phyloP scores from a whole-genome alignment of 1,284 basidiomycete genomes.

The Trametes polyzona region DNA sequence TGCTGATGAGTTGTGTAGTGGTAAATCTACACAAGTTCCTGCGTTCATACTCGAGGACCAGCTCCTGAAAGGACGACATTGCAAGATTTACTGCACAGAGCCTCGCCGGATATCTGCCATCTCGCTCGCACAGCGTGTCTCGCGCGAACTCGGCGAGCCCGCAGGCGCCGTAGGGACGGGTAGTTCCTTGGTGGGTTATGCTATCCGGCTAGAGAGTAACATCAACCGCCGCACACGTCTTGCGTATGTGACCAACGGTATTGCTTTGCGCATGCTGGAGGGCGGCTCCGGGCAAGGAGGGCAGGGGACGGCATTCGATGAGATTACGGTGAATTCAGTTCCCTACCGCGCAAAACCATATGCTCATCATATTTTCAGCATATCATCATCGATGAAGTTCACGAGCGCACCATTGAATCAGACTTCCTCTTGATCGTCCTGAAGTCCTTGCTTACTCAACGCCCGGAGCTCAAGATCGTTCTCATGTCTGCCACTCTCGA shows the following conservation, averaged over 20 bases:
- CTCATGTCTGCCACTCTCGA: slow-evolving; percentile 99
- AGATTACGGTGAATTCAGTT: slow-evolving; percentile 72
- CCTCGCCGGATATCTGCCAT: slow-evolving; percentile 97
- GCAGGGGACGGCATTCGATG: slow-evolving; percentile 84
- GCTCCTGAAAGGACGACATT: slow-evolving; percentile 79
- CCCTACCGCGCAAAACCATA: neutral
- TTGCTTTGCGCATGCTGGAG: slow-evolving; percentile 97
- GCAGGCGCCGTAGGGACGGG: slow-evolving; percentile 80
- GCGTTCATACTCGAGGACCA: slow-evolving; percentile 94
- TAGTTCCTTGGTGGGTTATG: slow-evolving; percentile 90
- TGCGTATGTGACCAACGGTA: slow-evolving; percentile 92
- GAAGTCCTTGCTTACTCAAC: slow-evolving; percentile 82
- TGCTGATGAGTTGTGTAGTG: slow-evolving; percentile 51
- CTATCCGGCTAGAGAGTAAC: slow-evolving; percentile 92
- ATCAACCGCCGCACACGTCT: slow-evolving; percentile 82
- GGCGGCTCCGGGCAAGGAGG: slow-evolving; percentile 68
- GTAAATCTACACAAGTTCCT: slow-evolving; percentile 98
- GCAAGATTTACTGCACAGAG: slow-evolving; percentile 96
- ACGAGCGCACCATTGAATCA: slow-evolving; percentile 96
- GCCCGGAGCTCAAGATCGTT: slow-evolving; percentile 88
- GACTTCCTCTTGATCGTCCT: slow-evolving; percentile 97
- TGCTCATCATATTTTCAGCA: slow-evolving; percentile 50
- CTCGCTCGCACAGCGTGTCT: slow-evolving; percentile 95
- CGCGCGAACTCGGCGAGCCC: slow-evolving; percentile 89
- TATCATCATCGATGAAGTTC: slow-evolving; percentile 90